Evolutionary conservation across 345 rosid species (phyloP), one percentile per base, ranked within the genome.

Genomic region (Populus euphratica): DNA sequence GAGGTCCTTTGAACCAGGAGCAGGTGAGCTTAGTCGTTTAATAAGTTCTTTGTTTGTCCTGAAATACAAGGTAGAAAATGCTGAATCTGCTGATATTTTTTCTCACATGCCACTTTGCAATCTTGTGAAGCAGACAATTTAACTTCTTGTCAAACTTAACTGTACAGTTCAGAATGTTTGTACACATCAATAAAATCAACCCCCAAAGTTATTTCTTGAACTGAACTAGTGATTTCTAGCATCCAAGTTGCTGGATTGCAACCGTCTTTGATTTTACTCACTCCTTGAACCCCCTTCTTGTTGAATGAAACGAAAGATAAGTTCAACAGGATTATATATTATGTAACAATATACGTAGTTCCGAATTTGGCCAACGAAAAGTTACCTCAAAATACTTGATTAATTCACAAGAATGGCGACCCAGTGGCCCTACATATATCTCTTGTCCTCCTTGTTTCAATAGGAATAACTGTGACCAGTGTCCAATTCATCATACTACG

Each of bases 201-300:
- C 27, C 88, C 89, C 78, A 89, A 39, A 73, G 90, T 81, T 11
- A 84, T 39, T 83, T 93, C 97, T 78, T 90, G 94, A 2, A 88
- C 86, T 8, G 86, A 23, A 78, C 76, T 65, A 20, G 91, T 88
- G 50, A 90, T 92, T 84, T 93, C 96, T 38, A 93, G 79, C 94
- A 93, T 91, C 96, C 98, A 91, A 21, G 94, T 90, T 74, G 96
- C 98, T 25, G 98, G 98, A 73, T 93, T 93, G 73, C 87, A 87
- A 8, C 94, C 94, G 43, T 90, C 91, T 78, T 81, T 86, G 80
- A 91, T 90, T 82, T 89, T 87, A 39, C 76, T 72, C 25, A 88
- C 84, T 77, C 95, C 97, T 69, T 81, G 81, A 41, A 93, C 81
- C 66, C 78, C 85, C 96, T 93, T 73, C 5, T 16, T 35, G n/a